Evolutionary conservation across 2,329 filamentous ascomycete genomes (phyloP).

Genomic region (Phyllosticta citrichinensis): DNA sequence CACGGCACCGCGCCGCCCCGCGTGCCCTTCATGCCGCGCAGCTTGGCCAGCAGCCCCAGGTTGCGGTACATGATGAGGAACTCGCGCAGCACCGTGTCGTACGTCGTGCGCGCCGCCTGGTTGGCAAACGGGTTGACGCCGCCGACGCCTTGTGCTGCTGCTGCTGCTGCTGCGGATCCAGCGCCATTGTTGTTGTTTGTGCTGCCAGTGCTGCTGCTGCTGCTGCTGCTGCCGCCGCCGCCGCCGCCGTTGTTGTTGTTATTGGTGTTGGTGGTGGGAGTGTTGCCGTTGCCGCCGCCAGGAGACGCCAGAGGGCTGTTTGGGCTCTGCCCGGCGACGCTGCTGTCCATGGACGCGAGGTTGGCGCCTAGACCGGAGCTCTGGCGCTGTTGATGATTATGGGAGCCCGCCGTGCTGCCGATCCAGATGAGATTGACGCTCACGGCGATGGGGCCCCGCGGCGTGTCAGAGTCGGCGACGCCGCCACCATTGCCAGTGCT

Average conservation of each 20-base stretch:
- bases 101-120: constrained; percentile 18
- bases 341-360: not conserved
- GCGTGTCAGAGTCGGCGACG: constrained; percentile 16
- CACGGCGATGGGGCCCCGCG: constrained; percentile 24
- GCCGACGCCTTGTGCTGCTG: not conserved
- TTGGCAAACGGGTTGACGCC: not conserved
- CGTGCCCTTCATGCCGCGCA: constrained; percentile 49
- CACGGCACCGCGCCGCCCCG: constrained; percentile 58
- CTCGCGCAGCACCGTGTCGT: constrained; percentile 58
- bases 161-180: constrained; percentile 11
- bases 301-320: constrained; percentile 11
- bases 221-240: not conserved
- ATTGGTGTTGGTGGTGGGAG: not conserved
- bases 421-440: constrained; percentile 36
- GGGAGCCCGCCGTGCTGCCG: constrained; percentile 23
- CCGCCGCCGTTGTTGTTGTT: not conserved
- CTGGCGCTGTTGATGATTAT: constrained; percentile 15
- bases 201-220: not conserved
- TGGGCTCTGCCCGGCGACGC: not conserved
- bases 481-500: constrained; percentile 4
- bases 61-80: constrained; percentile 60
- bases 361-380: not conserved
- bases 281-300: constrained; percentile 4
- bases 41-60: constrained; percentile 57
- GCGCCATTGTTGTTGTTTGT: not conserved